Conservation (phyloP, 75 land plant species). For the Pinus taeda region DNA sequence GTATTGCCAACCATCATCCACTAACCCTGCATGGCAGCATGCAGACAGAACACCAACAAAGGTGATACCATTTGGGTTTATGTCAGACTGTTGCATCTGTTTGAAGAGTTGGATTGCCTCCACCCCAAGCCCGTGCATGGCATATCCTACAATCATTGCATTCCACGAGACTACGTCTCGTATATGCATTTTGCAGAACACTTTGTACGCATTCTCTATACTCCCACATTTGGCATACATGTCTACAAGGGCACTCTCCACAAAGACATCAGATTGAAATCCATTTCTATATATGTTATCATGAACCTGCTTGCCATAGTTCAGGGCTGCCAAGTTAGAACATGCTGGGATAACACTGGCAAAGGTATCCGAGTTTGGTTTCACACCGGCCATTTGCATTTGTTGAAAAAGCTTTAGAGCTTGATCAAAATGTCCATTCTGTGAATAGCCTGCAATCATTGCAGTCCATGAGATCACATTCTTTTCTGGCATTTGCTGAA, state of each 20-base stretch:
- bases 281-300: background rate
- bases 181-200: slow-evolving; percentile 2
- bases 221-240: slow-evolving; percentile 11
- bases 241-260: background rate
- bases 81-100: slow-evolving; percentile 7
- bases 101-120: background rate
- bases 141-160: slow-evolving; percentile 10
- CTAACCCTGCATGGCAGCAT: slow-evolving; percentile 9
- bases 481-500: background rate
- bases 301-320: background rate
- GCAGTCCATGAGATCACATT: slow-evolving; percentile 23
- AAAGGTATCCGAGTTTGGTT: slow-evolving; percentile 4
- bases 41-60: slow-evolving; percentile 19
- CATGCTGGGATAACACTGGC: background rate
- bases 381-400: slow-evolving; percentile 20
- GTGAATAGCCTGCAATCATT: slow-evolving; percentile 16
- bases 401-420: background rate
- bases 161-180: slow-evolving; percentile 6
- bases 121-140: slow-evolving; percentile 4
- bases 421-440: background rate
- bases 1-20: background rate
- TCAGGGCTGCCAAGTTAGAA: background rate
- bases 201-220: background rate
- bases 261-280: slow-evolving; percentile 1
- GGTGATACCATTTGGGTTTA: slow-evolving; percentile 6